phyloP scores from a whole-genome alignment of 768 basidiomycete genomes.

The Russula compacta region DNA sequence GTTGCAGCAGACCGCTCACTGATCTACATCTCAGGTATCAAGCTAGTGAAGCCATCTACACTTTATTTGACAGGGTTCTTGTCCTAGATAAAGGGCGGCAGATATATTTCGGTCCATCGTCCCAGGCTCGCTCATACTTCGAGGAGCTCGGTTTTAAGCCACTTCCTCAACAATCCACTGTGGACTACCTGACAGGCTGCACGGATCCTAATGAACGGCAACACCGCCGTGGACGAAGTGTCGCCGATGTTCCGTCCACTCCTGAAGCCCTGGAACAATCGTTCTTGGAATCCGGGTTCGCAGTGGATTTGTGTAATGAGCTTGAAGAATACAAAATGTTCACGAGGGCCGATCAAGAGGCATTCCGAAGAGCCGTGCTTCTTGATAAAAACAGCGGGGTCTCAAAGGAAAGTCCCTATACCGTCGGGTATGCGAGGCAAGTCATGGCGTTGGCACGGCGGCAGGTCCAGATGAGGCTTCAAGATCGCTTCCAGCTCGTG shows the following conservation, averaged over 20 bases:
- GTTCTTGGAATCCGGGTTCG: slow-evolving; percentile 42
- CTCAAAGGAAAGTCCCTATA: slow-evolving; percentile 73
- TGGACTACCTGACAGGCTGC: slow-evolving; percentile 77
- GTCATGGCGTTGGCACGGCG: slow-evolving; percentile 59
- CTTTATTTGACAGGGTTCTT: slow-evolving; percentile 81
- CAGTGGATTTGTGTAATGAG: slow-evolving; percentile 34
- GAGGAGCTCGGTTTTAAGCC: slow-evolving; percentile 61
- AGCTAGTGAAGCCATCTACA: slow-evolving; percentile 71
- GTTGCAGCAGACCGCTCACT: neutral
- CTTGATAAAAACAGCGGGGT: slow-evolving; percentile 74
- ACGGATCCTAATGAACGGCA: slow-evolving; percentile 80
- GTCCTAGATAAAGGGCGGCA: slow-evolving; percentile 74
- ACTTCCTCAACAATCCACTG: slow-evolving; percentile 74
- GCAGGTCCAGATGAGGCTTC: slow-evolving; percentile 64
- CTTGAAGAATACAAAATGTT: slow-evolving; percentile 44
- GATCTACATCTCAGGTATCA: slow-evolving; percentile 30
- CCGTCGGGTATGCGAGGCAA: slow-evolving; percentile 68
- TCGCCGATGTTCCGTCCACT: slow-evolving; percentile 50
- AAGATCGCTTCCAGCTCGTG: slow-evolving; percentile 69
- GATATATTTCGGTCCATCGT: slow-evolving; percentile 70
- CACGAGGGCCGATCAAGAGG: slow-evolving; percentile 57
- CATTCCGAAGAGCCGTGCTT: slow-evolving; percentile 64
- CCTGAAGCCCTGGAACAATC: slow-evolving; percentile 59
- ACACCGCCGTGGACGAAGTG: slow-evolving; percentile 51
- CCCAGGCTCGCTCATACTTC: slow-evolving; percentile 73